phyloP scores from a whole-genome alignment of 2,329 filamentous ascomycete genomes.

The Aspergillus sclerotialis region DNA sequence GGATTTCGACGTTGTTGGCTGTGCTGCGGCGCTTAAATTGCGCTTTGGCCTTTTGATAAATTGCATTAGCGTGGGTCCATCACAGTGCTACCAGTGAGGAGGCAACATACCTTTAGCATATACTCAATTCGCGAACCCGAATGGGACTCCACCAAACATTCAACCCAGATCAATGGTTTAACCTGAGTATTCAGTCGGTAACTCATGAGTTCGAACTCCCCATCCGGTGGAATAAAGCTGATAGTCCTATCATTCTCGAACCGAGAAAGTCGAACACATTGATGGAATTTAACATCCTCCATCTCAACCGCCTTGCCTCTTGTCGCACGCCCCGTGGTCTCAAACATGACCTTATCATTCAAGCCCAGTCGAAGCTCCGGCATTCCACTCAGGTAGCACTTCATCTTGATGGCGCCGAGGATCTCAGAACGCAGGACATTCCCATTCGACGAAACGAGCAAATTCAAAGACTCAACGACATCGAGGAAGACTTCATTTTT shows the following conservation, averaged over 20 bases:
- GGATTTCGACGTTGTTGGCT: constrained; percentile 97
- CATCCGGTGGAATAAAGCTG: constrained; percentile 96
- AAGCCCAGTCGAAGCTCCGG: constrained; percentile 87
- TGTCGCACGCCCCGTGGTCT: constrained; percentile 89
- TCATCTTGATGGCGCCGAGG: constrained; percentile 97
- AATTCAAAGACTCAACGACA: constrained; percentile 91
- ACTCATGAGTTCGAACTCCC: constrained; percentile 98
- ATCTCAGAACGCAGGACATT: constrained; percentile 96
- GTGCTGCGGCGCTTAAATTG: constrained; percentile 98
- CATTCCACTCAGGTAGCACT: constrained; percentile 98
- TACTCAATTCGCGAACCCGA: constrained; percentile 95
- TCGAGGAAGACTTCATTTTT: constrained; percentile 99
- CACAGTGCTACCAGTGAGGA: not conserved
- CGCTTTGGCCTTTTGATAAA: constrained; percentile 59
- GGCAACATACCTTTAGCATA: constrained; percentile 71
- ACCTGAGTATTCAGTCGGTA: constrained; percentile 98
- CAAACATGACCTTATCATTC: constrained; percentile 99
- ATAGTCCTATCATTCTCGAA: constrained; percentile 99
- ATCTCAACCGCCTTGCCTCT: constrained; percentile 97
- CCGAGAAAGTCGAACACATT: constrained; percentile 88
- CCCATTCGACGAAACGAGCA: constrained; percentile 87
- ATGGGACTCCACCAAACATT: constrained; percentile 94
- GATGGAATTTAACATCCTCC: constrained; percentile 99
- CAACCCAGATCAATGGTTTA: constrained; percentile 97
- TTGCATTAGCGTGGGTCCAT: constrained; percentile 1